Conservation (phyloP, 1,284 basidiomycete species). For the Marasmius sp. region DNA sequence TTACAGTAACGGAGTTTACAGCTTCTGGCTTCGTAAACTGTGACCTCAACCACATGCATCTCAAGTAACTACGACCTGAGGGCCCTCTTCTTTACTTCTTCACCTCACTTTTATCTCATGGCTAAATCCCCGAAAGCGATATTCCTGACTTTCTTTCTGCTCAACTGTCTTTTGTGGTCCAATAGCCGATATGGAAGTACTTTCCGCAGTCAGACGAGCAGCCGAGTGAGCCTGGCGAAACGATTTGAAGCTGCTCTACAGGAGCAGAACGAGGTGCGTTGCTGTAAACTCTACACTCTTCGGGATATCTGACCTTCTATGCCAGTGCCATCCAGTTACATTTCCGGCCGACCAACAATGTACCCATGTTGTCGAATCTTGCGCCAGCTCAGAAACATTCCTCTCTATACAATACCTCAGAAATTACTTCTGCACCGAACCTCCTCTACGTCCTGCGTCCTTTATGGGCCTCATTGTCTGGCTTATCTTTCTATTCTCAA, state of each 20-base stretch:
- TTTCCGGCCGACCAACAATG: constrained; percentile 62
- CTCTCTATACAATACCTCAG: constrained; percentile 70
- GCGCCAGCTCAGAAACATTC: constrained; percentile 58
- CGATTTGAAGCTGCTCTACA: constrained; percentile 34
- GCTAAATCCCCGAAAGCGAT: constrained; percentile 43
- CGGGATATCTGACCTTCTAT: background rate
- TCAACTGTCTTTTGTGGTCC: constrained; percentile 66
- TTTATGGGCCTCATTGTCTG: constrained; percentile 70
- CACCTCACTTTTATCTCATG: constrained; percentile 26
- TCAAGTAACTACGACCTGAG: background rate
- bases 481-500: constrained; percentile 84
- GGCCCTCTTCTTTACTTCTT: background rate
- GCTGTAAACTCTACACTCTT: constrained; percentile 5
- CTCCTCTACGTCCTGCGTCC: constrained; percentile 50
- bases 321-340: constrained; percentile 61
- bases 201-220: constrained; percentile 20
- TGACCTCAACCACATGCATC: background rate
- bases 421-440: constrained; percentile 66
- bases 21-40: background rate
- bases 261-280: constrained; percentile 27
- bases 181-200: constrained; percentile 52
- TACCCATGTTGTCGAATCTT: constrained; percentile 53
- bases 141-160: constrained; percentile 48
- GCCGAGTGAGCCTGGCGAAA: constrained; percentile 36
- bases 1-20: background rate